Evolutionary conservation across 257 asterid genomes (phyloP).

Genomic region (Fraxinus cuspidata): DNA sequence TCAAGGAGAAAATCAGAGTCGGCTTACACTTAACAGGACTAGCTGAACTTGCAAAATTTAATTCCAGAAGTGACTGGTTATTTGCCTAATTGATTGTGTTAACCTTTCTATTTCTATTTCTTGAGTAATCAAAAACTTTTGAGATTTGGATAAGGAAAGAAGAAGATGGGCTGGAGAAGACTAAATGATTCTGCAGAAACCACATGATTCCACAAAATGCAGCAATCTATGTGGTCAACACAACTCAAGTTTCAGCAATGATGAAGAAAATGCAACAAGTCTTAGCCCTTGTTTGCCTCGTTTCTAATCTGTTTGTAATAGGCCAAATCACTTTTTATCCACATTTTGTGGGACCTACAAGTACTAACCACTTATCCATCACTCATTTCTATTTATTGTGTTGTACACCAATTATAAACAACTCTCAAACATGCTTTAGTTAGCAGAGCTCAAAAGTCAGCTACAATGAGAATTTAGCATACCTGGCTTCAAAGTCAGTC

Average conservation of each 20-base stretch:
- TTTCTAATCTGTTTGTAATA: too few species aligned
- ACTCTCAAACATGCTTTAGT: not conserved
- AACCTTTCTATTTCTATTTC: too few species aligned
- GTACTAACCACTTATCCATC: too few species aligned
- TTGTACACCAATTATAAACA: too few species aligned
- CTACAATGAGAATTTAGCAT: conserved; percentile 29
- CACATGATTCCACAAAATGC: conserved; percentile 3
- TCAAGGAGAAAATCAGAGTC: not conserved
- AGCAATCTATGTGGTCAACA: conserved; percentile 3
- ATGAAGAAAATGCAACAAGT: conserved; percentile 6
- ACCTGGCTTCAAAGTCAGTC: conserved; percentile 80
- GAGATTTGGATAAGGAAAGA: not conserved
- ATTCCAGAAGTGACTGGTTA: not conserved
- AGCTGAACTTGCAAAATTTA: not conserved
- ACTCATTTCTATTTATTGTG: too few species aligned
- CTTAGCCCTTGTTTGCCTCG: not conserved
- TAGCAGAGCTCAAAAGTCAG: not conserved
- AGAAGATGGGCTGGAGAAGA: not conserved
- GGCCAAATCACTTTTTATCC: too few species aligned
- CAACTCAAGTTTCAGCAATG: conserved; percentile 4
- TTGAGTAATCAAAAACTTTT: too few species aligned
- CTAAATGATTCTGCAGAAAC: not conserved
- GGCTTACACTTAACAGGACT: not conserved
- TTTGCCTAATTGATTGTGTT: not conserved
- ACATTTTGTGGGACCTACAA: too few species aligned